Evolutionary conservation across 176 grass and related monocot species (phyloP).

Genomic region (Aegilops speltoides): DNA sequence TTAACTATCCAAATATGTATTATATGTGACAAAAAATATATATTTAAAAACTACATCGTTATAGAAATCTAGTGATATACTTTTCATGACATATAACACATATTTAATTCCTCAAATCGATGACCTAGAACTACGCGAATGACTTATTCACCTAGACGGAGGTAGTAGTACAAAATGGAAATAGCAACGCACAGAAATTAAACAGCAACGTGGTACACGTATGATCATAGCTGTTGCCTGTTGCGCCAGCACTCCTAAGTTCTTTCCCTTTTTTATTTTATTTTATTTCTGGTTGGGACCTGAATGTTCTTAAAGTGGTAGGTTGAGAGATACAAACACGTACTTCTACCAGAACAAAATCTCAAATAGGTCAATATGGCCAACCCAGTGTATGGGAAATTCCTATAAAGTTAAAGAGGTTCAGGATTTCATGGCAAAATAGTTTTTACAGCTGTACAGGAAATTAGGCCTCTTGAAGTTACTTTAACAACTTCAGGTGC

Average conservation of each 20-base stretch:
- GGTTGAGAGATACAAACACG: conserved; percentile 16
- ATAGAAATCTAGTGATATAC: no score
- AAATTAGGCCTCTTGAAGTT: background rate
- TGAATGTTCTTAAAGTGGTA: background rate
- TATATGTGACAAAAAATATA: no score
- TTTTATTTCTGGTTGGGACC: conserved; percentile 5
- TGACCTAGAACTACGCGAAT: no score
- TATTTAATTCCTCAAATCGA: no score
- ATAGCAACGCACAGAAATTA: conserved; percentile 7
- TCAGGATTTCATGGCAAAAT: conserved; percentile 10
- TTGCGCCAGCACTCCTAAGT: background rate
- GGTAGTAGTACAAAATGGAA: background rate
- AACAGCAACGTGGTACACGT: background rate
- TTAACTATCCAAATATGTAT: no score
- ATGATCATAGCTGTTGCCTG: background rate
- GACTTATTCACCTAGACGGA: no score
- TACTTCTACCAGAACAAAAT: background rate
- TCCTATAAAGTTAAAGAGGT: background rate
- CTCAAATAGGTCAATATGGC: background rate
- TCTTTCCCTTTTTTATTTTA: background rate
- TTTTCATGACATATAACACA: no score
- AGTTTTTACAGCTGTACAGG: background rate
- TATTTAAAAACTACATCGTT: no score
- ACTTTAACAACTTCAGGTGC: background rate
- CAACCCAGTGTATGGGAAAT: background rate